Evolutionary conservation across 2,329 filamentous ascomycete species (phyloP), one percentile per base, ranked within the genome.

Genomic region (Penicillium brevicompactum): DNA sequence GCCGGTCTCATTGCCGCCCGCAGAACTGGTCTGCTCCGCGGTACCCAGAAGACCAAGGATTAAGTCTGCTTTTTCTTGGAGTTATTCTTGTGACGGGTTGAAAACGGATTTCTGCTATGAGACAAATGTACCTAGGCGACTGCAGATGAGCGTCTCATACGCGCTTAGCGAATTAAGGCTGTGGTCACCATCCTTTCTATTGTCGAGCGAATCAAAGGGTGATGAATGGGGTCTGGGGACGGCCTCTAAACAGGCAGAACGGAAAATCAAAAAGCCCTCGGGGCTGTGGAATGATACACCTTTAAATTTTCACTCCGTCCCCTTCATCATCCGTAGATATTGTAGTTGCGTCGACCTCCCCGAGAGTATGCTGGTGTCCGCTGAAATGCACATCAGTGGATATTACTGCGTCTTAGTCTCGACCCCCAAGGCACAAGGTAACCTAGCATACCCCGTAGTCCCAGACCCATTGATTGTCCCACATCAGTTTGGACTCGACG

Each of bases 1-100:
- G 94, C 94, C 75, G 94, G 94, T 97, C 93, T 99, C 78, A 99
- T 99, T 84, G 94, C 94, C 82, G 94, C 94, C 82, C 87, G 94
- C 82, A 91, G 95, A 87, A 99, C 94, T 81, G 94, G 94, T 97
- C 88, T 99, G 83, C 87, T 99, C 79, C 93, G 94, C 84, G 94
- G 94, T 96, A 97, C 94, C 78, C 94, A 99, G 86, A 99, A 99
- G 91, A 91, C 87, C 79, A 99, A 99, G 91, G 95, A 99, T 70
- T 93, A 92, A 83, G 80, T 78, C 81, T 78, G 74, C 63, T 70
- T 63, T 70, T 65, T 67, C 68, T 83, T 83, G 84, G 85, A 85
- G 84, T 87, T 86, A 82, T 81, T 72, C 72, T 76, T 75, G 70
- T 76, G 67, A 72, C 66, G 70, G 70, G 70, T 70, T 72, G 67